A percentile compares a stretch with the other conserved stretches of the same genome.
Evolutionary conservation across 352 stramenopile genomes (phyloP).

Genomic region (Globisporangium mamillatum): DNA sequence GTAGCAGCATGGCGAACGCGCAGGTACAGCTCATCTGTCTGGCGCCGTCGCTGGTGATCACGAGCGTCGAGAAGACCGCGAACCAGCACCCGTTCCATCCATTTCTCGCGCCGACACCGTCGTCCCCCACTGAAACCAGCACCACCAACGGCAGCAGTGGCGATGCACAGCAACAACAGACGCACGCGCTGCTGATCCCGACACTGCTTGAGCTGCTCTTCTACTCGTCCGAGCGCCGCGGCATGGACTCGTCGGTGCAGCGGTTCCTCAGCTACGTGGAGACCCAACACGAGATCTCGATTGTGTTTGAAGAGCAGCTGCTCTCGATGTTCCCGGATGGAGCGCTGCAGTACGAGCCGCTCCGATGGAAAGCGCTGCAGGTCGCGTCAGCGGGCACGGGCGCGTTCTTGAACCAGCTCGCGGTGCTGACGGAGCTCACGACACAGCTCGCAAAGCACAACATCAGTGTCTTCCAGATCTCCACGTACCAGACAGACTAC

Average conservation of each 20-base stretch:
- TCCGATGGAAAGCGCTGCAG: conserved; percentile 60
- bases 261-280: conserved; percentile 68
- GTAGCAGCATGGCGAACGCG: conserved; percentile 21
- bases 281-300: conserved; percentile 61
- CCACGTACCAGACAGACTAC: conserved; percentile 71
- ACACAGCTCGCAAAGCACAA: conserved; percentile 42
- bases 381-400: conserved; percentile 51
- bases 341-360: conserved; percentile 42
- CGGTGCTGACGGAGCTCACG: conserved; percentile 59
- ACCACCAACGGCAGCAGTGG: background rate
- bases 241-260: background rate
- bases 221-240: conserved; percentile 27
- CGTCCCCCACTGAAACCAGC: background rate
- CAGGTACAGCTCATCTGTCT: conserved; percentile 63
- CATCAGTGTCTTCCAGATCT: conserved; percentile 73
- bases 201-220: conserved; percentile 57
- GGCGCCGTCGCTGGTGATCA: conserved; percentile 49
- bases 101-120: conserved; percentile 14
- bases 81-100: conserved; percentile 26
- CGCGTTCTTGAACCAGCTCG: conserved; percentile 53
- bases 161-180: background rate
- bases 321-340: conserved; percentile 33
- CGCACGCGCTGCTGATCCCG: conserved; percentile 29
- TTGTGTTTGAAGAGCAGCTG: conserved; percentile 56
- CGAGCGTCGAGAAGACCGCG: conserved; percentile 38